Conservation (phyloP, 306 rosid species). For the Myrica gale region DNA sequence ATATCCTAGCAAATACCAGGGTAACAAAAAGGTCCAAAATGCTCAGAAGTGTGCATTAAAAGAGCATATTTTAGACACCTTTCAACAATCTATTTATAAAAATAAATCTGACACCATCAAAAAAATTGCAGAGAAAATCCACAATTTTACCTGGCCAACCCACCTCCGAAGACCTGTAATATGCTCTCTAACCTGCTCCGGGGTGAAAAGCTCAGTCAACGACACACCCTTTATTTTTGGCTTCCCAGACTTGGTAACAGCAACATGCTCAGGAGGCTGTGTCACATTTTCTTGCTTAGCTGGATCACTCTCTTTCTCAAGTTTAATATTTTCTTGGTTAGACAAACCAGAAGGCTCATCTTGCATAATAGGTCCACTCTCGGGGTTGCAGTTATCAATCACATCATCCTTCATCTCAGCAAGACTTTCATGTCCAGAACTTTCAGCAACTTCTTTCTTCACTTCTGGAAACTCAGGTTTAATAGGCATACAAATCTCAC, state of each 20-base stretch:
- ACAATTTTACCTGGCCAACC: conserved; percentile 90
- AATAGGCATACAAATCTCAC: conserved; percentile 44
- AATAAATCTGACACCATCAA: not conserved
- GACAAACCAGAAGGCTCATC: conserved; percentile 53
- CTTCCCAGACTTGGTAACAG: conserved; percentile 91
- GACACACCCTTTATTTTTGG: conserved; percentile 96
- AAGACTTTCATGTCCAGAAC: conserved; percentile 40
- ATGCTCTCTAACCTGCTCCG: conserved; percentile 90
- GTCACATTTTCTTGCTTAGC: conserved; percentile 54
- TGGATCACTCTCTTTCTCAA: conserved; percentile 63
- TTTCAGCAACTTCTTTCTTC: conserved; percentile 53
- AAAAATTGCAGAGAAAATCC: conserved; percentile 12
- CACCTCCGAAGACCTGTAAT: conserved; percentile 86
- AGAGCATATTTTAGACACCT: not conserved
- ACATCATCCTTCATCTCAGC: conserved; percentile 50
- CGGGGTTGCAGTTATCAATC: conserved; percentile 43
- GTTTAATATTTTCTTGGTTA: conserved; percentile 56
- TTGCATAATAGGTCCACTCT: conserved; percentile 38
- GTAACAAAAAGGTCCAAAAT: not conserved
- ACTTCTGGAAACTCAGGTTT: conserved; percentile 63
- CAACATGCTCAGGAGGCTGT: conserved; percentile 53
- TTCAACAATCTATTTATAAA: not conserved
- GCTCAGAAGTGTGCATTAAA: not conserved
- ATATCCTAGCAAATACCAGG: not conserved
- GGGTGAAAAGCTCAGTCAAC: conserved; percentile 83